phyloP scores from a whole-genome alignment of 371 early-diverging fungal genomes.

The Zopfochytrium polystomum region DNA sequence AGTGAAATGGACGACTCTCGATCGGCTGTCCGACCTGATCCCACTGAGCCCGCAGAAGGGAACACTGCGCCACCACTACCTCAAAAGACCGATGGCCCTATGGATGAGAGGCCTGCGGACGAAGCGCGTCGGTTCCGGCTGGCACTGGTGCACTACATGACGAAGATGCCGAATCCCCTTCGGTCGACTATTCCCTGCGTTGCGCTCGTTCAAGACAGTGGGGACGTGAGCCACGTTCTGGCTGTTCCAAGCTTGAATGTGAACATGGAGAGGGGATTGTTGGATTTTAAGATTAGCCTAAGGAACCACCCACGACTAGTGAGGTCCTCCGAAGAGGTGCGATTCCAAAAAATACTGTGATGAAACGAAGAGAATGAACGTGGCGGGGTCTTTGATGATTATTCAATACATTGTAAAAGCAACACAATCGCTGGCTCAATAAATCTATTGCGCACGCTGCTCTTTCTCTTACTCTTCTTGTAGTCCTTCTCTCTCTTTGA shows the following conservation, averaged over 20 bases:
- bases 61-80: too few species aligned
- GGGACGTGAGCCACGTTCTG: neutral
- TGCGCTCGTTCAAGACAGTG: neutral
- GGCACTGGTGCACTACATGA: too few species aligned
- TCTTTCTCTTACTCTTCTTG: neutral
- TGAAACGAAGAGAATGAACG: neutral
- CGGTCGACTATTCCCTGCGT: slow-evolving; percentile 2
- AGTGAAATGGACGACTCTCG: too few species aligned
- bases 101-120: too few species aligned
- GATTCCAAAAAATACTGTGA: neutral
- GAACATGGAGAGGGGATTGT: neutral
- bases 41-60: too few species aligned
- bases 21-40: too few species aligned
- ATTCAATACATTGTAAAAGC: neutral
- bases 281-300: neutral
- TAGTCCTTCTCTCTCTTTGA: neutral
- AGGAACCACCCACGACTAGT: neutral
- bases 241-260: neutral
- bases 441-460: too few species aligned
- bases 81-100: too few species aligned
- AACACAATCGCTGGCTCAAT: neutral
- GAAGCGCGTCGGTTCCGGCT: too few species aligned
- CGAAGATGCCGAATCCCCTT: too few species aligned
- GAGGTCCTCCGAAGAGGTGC: neutral
- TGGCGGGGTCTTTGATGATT: too few species aligned